These are phyloP conservation scores for Dictyostelium capitatum DNA, from an alignment of 78 protist genomes.

Conservation along the genomic window DNA sequence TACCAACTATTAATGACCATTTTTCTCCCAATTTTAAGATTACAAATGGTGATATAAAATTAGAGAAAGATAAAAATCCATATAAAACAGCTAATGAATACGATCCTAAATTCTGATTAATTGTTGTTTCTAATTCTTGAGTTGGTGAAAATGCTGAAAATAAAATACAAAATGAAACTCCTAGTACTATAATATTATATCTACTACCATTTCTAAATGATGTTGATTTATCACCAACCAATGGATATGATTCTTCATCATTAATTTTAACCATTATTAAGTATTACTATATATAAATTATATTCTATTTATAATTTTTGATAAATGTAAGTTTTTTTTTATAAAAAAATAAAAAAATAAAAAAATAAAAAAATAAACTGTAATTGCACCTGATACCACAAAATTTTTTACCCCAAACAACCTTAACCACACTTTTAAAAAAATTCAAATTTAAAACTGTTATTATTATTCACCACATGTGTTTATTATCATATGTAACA, in stretches of 20 bases:
- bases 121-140: slow-evolving; percentile 71
- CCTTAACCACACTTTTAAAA: no score
- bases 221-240: neutral
- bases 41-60: slow-evolving; percentile 67
- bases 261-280: no score
- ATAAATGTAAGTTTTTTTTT: no score
- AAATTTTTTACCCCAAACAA: no score
- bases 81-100: slow-evolving; percentile 52
- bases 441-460: no score
- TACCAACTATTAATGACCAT: slow-evolving; percentile 42
- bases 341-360: no score
- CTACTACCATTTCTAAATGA: slow-evolving; percentile 33
- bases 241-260: neutral
- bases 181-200: slow-evolving; percentile 47
- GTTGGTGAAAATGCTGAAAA: slow-evolving; percentile 70
- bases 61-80: slow-evolving; percentile 50
- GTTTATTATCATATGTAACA: no score
- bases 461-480: no score
- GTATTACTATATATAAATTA: no score
- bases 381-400: no score
- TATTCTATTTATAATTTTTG: no score
- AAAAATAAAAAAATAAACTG: no score
- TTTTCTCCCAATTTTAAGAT: slow-evolving; percentile 41
- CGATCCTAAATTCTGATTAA: slow-evolving; percentile 34
- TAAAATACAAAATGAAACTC: slow-evolving; percentile 52